These are phyloP conservation scores for Ambrosiella xylebori DNA, from an alignment of 2,329 filamentous ascomycete genomes.

Conservation along the genomic window DNA sequence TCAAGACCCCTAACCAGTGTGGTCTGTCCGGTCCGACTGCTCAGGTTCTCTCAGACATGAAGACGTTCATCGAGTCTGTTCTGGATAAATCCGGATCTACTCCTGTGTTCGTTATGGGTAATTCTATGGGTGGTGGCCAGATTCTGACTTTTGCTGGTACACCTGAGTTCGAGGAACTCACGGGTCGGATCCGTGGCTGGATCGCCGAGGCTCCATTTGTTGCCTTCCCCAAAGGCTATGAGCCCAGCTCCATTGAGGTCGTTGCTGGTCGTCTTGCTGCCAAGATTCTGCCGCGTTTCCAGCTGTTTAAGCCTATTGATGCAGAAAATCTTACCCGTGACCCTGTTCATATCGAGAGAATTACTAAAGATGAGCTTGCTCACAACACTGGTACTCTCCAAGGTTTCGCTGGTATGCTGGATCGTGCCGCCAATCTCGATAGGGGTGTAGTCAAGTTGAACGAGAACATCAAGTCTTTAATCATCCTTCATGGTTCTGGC, in stretches of 20 bases:
- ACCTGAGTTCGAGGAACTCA: constrained; percentile 34
- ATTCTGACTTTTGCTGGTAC: constrained; percentile 43
- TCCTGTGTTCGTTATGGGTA: constrained; percentile 72
- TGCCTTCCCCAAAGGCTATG: constrained; percentile 46
- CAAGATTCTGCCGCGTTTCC: constrained; percentile 47
- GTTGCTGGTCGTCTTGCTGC: constrained; percentile 49
- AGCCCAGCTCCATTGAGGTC: constrained; percentile 47
- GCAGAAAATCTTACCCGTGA: constrained; percentile 50
- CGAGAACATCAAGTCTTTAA: constrained; percentile 43
- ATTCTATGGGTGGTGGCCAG: constrained; percentile 80
- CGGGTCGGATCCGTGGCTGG: constrained; percentile 50
- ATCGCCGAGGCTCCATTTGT: constrained; percentile 66
- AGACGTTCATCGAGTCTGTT: constrained; percentile 43
- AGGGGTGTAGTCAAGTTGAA: constrained; percentile 35
- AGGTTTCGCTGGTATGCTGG: constrained; percentile 59
- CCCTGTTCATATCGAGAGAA: constrained; percentile 39
- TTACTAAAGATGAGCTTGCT: constrained; percentile 50
- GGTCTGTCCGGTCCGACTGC: constrained; percentile 60
- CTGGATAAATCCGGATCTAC: constrained; percentile 33
- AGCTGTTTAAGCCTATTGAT: constrained; percentile 50
- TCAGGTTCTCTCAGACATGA: constrained; percentile 60
- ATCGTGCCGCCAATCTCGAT: constrained; percentile 47
- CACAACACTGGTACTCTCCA: constrained; percentile 80
- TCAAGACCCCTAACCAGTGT: constrained; percentile 39
- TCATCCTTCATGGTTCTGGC: constrained; percentile 58